Percentiles rank a stretch among this genome's conserved stretches.
phyloP scores from a whole-genome alignment of 345 rosid genomes.

The Cochlearia excelsa region DNA sequence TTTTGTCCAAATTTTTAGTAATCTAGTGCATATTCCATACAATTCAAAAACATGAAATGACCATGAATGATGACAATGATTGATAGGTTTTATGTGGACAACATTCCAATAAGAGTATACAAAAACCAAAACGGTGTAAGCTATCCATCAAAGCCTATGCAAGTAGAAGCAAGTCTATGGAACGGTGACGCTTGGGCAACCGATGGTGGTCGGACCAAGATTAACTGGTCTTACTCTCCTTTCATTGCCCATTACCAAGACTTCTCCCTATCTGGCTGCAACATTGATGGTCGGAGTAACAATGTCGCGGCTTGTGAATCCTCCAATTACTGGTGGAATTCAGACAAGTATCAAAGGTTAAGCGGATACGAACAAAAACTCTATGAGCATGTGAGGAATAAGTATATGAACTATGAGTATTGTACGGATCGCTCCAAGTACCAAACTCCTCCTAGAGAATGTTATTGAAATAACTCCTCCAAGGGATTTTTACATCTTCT shows the following conservation, averaged over 20 bases:
- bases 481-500: no score
- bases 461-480: constrained; percentile 15
- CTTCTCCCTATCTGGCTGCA: constrained; percentile 52
- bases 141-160: constrained; percentile 57
- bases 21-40: no score
- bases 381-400: constrained; percentile 24
- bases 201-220: constrained; percentile 56
- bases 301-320: constrained; percentile 31
- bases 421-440: constrained; percentile 26
- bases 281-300: constrained; percentile 14
- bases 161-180: constrained; percentile 63
- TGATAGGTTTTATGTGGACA: constrained; percentile 57
- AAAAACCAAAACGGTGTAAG: constrained; percentile 51
- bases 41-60: background rate
- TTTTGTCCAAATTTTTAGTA: no score
- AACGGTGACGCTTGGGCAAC: constrained; percentile 69
- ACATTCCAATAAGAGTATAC: constrained; percentile 67
- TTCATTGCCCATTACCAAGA: constrained; percentile 52
- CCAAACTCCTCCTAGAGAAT: constrained; percentile 28
- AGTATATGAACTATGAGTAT: constrained; percentile 38
- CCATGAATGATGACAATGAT: background rate
- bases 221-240: constrained; percentile 58
- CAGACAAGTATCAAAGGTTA: constrained; percentile 24
- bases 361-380: constrained; percentile 17
- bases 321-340: constrained; percentile 61